These are phyloP conservation scores for Colletotrichum sojae DNA, from an alignment of 2,329 filamentous ascomycete genomes.

Conservation along the genomic window DNA sequence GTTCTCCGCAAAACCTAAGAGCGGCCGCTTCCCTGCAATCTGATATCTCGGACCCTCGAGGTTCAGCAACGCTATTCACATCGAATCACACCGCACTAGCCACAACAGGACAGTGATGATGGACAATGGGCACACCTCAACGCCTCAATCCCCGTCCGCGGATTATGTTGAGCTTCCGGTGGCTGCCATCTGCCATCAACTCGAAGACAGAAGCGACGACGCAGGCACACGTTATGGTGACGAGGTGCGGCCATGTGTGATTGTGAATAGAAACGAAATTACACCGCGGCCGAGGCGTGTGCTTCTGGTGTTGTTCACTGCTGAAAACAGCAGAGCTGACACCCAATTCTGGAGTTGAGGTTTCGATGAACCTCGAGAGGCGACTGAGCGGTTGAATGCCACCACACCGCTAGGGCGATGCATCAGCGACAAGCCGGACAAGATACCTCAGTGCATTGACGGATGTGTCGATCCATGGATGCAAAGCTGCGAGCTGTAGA, in stretches of 20 bases:
- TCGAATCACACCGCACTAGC: conserved; percentile 41
- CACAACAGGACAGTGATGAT: conserved; percentile 35
- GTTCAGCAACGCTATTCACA: conserved; percentile 38
- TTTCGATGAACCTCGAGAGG: not conserved
- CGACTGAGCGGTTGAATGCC: conserved; percentile 26
- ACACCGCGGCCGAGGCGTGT: conserved; percentile 24
- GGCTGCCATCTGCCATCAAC: conserved; percentile 2
- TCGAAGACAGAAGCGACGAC: conserved; percentile 18
- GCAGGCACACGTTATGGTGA: conserved; percentile 5
- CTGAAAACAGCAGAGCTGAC: conserved; percentile 11
- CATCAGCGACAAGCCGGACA: not conserved
- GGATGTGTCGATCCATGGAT: conserved; percentile 9
- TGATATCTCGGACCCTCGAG: conserved; percentile 36
- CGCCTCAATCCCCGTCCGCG: conserved; percentile 32
- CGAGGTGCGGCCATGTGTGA: conserved; percentile 4
- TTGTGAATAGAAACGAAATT: conserved; percentile 23
- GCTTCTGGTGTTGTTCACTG: not conserved
- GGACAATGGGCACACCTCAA: conserved; percentile 34
- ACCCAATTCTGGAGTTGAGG: not conserved
- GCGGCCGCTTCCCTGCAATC: conserved; percentile 35
- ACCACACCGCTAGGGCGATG: conserved; percentile 24
- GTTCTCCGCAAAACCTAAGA: conserved; percentile 36
- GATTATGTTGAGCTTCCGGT: conserved; percentile 25
- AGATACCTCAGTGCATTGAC: not conserved
- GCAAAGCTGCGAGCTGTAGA: conserved; percentile 1